These are phyloP conservation scores for Sophora flavescens DNA, from an alignment of 306 rosid genomes.

Conservation along the genomic window DNA sequence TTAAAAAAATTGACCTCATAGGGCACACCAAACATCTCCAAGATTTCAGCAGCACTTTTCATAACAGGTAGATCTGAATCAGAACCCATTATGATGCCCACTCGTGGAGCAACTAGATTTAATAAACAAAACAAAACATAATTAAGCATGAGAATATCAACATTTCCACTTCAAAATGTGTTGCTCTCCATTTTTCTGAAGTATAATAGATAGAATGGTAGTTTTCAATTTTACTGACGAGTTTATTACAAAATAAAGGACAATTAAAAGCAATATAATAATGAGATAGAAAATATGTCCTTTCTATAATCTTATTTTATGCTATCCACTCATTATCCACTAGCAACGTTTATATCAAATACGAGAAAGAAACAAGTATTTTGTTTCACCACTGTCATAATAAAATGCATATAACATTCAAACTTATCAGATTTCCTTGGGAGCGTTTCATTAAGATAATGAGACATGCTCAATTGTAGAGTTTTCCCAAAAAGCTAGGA, in stretches of 20 bases:
- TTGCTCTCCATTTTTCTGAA: constrained; percentile 22
- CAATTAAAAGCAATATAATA: constrained; percentile 9
- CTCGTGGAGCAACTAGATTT: constrained; percentile 64
- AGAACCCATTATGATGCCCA: constrained; percentile 96
- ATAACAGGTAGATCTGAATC: constrained; percentile 92
- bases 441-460: background rate
- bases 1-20: constrained; percentile 62
- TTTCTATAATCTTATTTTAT: constrained; percentile 2
- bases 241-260: constrained; percentile 12
- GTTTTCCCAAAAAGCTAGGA: background rate
- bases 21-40: constrained; percentile 78
- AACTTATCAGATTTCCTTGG: background rate
- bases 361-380: background rate
- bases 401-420: constrained; percentile 11
- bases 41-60: constrained; percentile 86
- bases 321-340: background rate
- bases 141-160: constrained; percentile 4
- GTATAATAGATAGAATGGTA: background rate
- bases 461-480: background rate
- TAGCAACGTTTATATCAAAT: background rate
- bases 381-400: constrained; percentile 3
- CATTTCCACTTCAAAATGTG: constrained; percentile 7
- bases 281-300: background rate
- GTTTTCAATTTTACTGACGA: background rate
- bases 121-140: constrained; percentile 41